A percentile compares a stretch with the other conserved stretches of the same genome.
Evolutionary conservation across 805 yeast species (phyloP).

Genomic region (Komagataella phaffii): DNA sequence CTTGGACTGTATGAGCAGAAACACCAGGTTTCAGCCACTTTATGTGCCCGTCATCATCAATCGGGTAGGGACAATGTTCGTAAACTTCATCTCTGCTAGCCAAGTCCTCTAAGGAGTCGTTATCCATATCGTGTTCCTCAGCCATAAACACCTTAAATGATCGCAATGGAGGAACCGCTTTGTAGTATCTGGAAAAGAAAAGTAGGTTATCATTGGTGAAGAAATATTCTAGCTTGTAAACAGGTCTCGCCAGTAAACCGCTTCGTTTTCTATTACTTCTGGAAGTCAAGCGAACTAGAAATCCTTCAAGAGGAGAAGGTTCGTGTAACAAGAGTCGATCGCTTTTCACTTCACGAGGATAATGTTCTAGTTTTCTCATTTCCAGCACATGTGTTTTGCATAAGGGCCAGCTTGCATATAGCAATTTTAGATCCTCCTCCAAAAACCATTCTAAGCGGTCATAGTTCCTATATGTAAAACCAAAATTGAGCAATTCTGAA

Average conservation of each 20-base stretch:
- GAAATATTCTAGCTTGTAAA: conserved; percentile 47
- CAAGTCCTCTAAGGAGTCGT: conserved; percentile 9
- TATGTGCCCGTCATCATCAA: conserved; percentile 39
- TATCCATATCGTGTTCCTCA: conserved; percentile 7
- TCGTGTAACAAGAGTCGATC: conserved; percentile 23
- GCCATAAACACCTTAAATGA: neutral
- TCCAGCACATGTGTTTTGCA: conserved; percentile 42
- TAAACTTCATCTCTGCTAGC: conserved; percentile 22
- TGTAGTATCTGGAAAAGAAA: conserved; percentile 37
- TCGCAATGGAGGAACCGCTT: conserved; percentile 49
- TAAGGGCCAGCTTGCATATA: conserved; percentile 30
- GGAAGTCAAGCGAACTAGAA: conserved; percentile 42
- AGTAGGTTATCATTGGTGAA: conserved; percentile 49
- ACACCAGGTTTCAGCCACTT: conserved; percentile 40
- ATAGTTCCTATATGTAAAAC: conserved; percentile 51
- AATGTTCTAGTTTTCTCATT: conserved; percentile 32
- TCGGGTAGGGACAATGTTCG: conserved; percentile 39
- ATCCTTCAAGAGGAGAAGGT: conserved; percentile 78
- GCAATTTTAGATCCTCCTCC: conserved; percentile 26
- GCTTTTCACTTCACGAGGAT: conserved; percentile 17
- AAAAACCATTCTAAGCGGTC: conserved; percentile 66
- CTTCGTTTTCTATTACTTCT: conserved; percentile 26
- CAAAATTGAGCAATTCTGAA: conserved; percentile 20
- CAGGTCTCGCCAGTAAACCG: conserved; percentile 17
- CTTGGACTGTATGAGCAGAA: conserved; percentile 24